A percentile compares a stretch with the other conserved stretches of the same genome.
These are phyloP conservation scores for Saraca asoca DNA, from an alignment of 331 rosid species.

Conservation along the genomic window DNA sequence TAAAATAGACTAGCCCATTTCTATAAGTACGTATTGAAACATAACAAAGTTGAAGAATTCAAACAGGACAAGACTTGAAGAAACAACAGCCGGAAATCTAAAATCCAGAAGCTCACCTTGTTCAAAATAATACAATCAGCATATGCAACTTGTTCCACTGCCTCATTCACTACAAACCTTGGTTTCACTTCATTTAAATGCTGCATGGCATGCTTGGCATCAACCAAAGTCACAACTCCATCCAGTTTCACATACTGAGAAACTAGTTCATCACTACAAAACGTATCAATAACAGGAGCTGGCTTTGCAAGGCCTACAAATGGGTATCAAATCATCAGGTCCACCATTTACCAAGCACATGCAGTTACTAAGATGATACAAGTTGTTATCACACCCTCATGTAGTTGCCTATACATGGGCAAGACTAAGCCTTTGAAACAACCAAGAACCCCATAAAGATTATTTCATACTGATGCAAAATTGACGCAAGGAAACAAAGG, in stretches of 20 bases:
- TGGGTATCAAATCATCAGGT: constrained; percentile 3
- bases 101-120: constrained; percentile 54
- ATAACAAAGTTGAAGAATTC: not conserved
- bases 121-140: constrained; percentile 86
- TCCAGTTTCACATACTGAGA: constrained; percentile 74
- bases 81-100: constrained; percentile 1
- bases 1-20: not conserved
- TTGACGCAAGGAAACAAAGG: constrained; percentile 4
- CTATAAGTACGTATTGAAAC: not conserved
- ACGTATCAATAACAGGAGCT: constrained; percentile 86
- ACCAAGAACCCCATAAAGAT: not conserved
- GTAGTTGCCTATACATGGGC: constrained; percentile 11
- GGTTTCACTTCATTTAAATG: constrained; percentile 88
- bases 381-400: constrained; percentile 14
- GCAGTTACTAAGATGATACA: constrained; percentile 11
- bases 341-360: constrained; percentile 11
- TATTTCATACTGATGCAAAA: constrained; percentile 13
- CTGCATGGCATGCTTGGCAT: constrained; percentile 78
- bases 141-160: constrained; percentile 89
- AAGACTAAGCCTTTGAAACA: constrained; percentile 1
- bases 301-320: constrained; percentile 90
- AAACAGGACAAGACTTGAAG: not conserved
- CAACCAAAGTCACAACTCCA: constrained; percentile 94
- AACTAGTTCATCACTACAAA: constrained; percentile 72
- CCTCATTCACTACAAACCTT: constrained; percentile 93